Percentiles rank a stretch among this genome's conserved stretches.
These are phyloP conservation scores for Ophiocordyceps camponoti-leonardi DNA, from an alignment of 2,329 filamentous ascomycete species.

Conservation along the genomic window DNA sequence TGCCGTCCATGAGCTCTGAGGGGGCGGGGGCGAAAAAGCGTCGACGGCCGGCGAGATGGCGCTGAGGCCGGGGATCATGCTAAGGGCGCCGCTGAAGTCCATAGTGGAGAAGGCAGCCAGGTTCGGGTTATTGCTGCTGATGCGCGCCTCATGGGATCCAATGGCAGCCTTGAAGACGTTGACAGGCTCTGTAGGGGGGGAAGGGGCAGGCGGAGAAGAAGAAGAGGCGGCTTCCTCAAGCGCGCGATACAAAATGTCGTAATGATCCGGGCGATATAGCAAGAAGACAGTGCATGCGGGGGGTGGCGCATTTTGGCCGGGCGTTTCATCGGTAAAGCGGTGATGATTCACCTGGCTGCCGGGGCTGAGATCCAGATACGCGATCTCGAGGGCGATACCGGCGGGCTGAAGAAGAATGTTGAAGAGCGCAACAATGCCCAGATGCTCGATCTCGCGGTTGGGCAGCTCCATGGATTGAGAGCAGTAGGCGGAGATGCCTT, in stretches of 20 bases:
- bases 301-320: constrained; percentile 22
- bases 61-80: constrained; percentile 29
- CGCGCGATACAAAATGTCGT: constrained; percentile 76
- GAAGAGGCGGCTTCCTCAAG: background rate
- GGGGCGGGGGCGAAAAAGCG: constrained; percentile 15
- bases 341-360: constrained; percentile 61
- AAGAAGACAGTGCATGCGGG: constrained; percentile 37
- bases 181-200: constrained; percentile 11
- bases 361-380: constrained; percentile 76
- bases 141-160: constrained; percentile 27
- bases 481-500: constrained; percentile 50
- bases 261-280: constrained; percentile 64
- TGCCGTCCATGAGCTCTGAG: constrained; percentile 19
- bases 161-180: constrained; percentile 35
- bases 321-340: constrained; percentile 40
- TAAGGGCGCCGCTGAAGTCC: constrained; percentile 23
- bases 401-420: constrained; percentile 66
- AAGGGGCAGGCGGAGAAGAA: too few relatives aligned
- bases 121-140: constrained; percentile 20
- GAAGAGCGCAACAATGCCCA: constrained; percentile 64
- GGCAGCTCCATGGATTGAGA: constrained; percentile 53
- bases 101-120: constrained; percentile 24
- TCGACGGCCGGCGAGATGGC: constrained; percentile 10
- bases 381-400: constrained; percentile 67
- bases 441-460: constrained; percentile 73